Percentiles rank a stretch among this genome's conserved stretches.
Conservation (phyloP, 371 early-diverging fungal species). For the Nosema muscidifuracis region DNA sequence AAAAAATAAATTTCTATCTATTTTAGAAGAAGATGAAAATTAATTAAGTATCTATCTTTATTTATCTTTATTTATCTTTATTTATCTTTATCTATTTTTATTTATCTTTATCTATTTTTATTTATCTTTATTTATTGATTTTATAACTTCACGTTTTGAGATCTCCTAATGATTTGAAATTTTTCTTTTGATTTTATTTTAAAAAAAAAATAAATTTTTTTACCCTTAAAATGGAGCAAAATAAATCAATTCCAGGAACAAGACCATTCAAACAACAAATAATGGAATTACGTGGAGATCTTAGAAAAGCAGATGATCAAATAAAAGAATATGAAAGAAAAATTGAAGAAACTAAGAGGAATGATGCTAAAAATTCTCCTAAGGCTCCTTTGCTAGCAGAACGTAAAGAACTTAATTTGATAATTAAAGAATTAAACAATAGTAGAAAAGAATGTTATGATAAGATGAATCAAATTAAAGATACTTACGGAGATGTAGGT, state of each 20-base stretch:
- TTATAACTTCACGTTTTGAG: neutral
- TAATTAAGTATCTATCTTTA: too few relatives aligned
- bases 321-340: constrained; percentile 15
- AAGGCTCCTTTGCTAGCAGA: constrained; percentile 10
- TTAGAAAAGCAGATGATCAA: neutral
- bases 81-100: too few relatives aligned
- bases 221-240: neutral
- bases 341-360: constrained; percentile 18
- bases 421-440: constrained; percentile 6
- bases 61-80: too few relatives aligned
- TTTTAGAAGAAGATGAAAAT: too few relatives aligned
- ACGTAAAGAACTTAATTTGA: neutral
- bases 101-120: too few relatives aligned
- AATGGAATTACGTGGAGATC: constrained; percentile 7
- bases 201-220: too few relatives aligned
- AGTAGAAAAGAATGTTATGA: constrained; percentile 8
- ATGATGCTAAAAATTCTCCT: constrained; percentile 23
- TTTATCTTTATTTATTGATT: neutral
- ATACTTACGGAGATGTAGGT: constrained; percentile 22
- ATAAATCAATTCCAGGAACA: constrained; percentile 23
- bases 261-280: neutral
- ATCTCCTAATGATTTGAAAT: neutral
- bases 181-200: too few relatives aligned
- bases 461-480: constrained; percentile 9
- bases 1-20: neutral